Evolutionary conservation across 768 basidiomycete species (phyloP).

Genomic region (Suillus subluteus): DNA sequence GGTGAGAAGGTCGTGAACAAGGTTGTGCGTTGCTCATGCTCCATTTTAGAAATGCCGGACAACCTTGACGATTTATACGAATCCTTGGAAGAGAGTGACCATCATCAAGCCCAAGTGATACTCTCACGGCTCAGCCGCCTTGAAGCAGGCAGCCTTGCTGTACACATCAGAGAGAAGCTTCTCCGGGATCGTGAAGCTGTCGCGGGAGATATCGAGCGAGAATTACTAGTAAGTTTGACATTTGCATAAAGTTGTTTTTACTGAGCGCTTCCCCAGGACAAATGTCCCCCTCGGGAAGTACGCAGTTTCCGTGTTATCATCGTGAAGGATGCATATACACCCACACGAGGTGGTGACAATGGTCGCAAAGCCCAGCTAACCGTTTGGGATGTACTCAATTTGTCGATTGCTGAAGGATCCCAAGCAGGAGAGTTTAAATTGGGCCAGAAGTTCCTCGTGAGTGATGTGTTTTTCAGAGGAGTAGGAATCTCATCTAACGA

Average conservation of each 20-base stretch:
- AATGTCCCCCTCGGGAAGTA: constrained; percentile 76
- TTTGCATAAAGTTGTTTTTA: neutral
- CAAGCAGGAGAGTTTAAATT: constrained; percentile 53
- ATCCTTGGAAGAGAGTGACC: constrained; percentile 55
- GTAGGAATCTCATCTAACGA: neutral
- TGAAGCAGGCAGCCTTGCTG: constrained; percentile 69
- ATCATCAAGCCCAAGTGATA: constrained; percentile 44
- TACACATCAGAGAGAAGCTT: constrained; percentile 51
- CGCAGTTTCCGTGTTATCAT: constrained; percentile 76
- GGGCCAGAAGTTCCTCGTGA: constrained; percentile 71
- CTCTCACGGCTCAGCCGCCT: constrained; percentile 43
- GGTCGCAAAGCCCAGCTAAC: constrained; percentile 76
- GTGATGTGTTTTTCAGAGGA: constrained; percentile 22
- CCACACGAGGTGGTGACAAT: constrained; percentile 50
- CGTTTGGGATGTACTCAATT: constrained; percentile 74
- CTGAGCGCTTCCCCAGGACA: constrained; percentile 39
- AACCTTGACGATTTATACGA: constrained; percentile 62
- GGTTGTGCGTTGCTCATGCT: neutral
- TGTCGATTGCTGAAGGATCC: constrained; percentile 56
- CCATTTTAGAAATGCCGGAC: constrained; percentile 37
- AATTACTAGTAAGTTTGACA: constrained; percentile 63
- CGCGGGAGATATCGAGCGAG: constrained; percentile 66
- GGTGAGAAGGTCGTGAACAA: constrained; percentile 32
- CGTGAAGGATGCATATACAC: constrained; percentile 57
- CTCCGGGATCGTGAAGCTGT: constrained; percentile 53